Conservation (phyloP, 2,329 filamentous ascomycete genomes). For the Ceratocystis lukuohia region DNA sequence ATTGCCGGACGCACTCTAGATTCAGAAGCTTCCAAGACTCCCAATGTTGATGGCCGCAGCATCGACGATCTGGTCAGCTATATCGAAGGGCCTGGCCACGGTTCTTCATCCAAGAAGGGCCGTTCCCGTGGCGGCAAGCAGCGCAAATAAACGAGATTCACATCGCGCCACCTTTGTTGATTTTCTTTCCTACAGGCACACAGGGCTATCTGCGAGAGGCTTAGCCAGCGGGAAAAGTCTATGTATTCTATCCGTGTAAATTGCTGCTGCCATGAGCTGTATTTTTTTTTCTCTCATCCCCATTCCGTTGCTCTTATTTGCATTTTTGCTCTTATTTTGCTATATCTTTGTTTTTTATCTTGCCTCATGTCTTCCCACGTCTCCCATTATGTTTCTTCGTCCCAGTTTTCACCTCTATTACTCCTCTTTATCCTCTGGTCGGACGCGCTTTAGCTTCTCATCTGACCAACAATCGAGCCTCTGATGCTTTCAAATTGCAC, state of each 20-base stretch:
- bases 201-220: not conserved
- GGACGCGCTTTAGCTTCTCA: not conserved
- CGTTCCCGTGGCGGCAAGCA: slow-evolving; percentile 34
- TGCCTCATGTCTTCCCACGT: not conserved
- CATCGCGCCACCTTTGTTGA: not conserved
- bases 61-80: slow-evolving; percentile 90
- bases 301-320: slow-evolving; percentile 12
- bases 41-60: slow-evolving; percentile 57
- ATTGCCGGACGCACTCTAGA: slow-evolving; percentile 24
- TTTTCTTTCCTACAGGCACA: not conserved
- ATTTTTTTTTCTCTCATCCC: not conserved
- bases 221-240: not conserved
- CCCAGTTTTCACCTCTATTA: not conserved
- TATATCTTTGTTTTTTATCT: not conserved
- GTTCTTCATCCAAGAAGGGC: slow-evolving; percentile 33
- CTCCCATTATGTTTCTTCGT: slow-evolving; percentile 4
- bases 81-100: slow-evolving; percentile 61
- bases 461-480: not conserved
- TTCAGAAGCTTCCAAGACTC: slow-evolving; percentile 5
- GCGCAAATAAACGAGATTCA: slow-evolving; percentile 24
- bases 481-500: not conserved
- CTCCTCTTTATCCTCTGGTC: not conserved
- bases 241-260: not conserved
- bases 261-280: not conserved
- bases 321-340: not conserved